These are phyloP conservation scores for Pseudoscleropodium purum DNA, from an alignment of 225 moss, liverwort and hornwort genomes.

Conservation along the genomic window DNA sequence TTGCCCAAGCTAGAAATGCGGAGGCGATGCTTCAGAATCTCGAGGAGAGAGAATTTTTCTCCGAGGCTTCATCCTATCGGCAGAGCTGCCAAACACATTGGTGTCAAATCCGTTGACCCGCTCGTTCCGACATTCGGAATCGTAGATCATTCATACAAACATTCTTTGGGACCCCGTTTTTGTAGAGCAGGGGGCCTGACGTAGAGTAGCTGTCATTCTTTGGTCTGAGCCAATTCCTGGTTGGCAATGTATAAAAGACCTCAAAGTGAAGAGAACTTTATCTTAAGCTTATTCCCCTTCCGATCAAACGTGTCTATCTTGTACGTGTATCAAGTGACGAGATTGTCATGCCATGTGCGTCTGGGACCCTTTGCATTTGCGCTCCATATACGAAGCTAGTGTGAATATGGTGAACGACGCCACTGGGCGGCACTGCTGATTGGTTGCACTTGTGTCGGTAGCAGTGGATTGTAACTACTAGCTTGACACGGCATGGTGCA, in stretches of 20 bases:
- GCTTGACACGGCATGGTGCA: background rate
- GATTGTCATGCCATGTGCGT: background rate
- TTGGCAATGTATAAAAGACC: background rate
- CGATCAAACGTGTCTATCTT: background rate
- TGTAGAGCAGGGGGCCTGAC: background rate
- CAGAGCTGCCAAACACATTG: background rate
- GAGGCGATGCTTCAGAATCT: background rate
- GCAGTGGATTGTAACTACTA: background rate
- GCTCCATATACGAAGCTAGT: background rate
- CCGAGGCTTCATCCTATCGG: background rate
- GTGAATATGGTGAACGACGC: background rate
- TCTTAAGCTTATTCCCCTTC: background rate
- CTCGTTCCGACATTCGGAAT: background rate
- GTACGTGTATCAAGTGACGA: background rate
- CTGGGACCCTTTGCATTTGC: background rate
- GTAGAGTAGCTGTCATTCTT: background rate
- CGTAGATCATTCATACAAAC: background rate
- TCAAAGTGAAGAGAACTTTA: background rate
- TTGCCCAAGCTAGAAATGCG: background rate
- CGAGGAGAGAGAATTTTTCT: background rate
- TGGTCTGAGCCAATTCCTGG: background rate
- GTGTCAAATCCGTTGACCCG: background rate
- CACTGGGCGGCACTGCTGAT: background rate
- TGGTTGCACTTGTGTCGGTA: background rate
- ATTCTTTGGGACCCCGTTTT: background rate